These are phyloP conservation scores for Theobroma grandiflorum DNA, from an alignment of 441 rosid genomes.

Conservation along the genomic window DNA sequence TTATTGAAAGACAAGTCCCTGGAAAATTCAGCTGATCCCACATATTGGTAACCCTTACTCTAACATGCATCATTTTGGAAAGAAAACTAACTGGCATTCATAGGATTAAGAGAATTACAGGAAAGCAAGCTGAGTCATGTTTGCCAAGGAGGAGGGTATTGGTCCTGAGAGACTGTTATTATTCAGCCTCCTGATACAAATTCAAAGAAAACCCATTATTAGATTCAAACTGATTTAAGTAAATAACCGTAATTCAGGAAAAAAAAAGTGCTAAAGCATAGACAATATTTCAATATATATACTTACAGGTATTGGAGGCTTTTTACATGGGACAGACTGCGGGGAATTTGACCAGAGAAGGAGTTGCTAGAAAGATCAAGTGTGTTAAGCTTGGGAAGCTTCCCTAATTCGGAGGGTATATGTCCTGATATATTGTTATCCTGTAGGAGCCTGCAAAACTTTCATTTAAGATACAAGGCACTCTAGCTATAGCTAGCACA, in stretches of 20 bases:
- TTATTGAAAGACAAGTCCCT: conserved; percentile 94
- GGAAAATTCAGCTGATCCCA: conserved; percentile 22
- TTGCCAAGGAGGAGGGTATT: conserved; percentile 76
- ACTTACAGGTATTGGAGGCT: conserved; percentile 82
- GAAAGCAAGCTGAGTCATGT: conserved; percentile 85
- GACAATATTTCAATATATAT: background rate
- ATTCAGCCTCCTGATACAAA: conserved; percentile 80
- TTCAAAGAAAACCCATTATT: conserved; percentile 26
- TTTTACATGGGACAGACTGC: conserved; percentile 52
- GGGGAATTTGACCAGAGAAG: conserved; percentile 75
- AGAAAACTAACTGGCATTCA: background rate
- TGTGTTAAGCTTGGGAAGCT: conserved; percentile 76
- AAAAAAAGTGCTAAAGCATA: background rate
- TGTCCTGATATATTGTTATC: conserved; percentile 84
- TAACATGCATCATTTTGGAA: background rate
- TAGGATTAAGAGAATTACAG: conserved; percentile 61
- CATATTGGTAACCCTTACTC: background rate
- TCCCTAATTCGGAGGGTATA: conserved; percentile 81
- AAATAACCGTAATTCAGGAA: conserved; percentile 27
- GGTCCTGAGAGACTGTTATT: conserved; percentile 80
- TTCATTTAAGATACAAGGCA: conserved; percentile 16
- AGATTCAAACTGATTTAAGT: background rate
- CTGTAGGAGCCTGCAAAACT: conserved; percentile 75
- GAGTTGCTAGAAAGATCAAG: conserved; percentile 88
- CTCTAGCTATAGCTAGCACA: background rate